Evolutionary conservation across 2,329 filamentous ascomycete species (phyloP), one percentile per base, ranked within the genome.

Genomic region (Trichoderma arundinaceum): DNA sequence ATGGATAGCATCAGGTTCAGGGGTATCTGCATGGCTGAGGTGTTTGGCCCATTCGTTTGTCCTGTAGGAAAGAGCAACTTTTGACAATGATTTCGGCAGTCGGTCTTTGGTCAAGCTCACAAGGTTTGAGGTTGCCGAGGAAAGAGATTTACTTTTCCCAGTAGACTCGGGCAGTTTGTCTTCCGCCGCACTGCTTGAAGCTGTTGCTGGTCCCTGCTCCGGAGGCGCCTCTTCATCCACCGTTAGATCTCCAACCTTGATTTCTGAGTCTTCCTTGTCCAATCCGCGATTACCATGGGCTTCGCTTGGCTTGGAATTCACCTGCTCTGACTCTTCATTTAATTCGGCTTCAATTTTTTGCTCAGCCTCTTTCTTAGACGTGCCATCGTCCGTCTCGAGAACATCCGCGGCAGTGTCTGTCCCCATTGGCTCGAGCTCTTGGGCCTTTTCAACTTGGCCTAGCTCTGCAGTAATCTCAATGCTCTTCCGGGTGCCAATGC

Each of bases 41-140:
- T 97, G 92, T 76, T 97, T 97, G 0, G 93, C 92, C 94, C 94
- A 98, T 78, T 98, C 94, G 69, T 96, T 96, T 1, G 93, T 97
- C 65, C 94, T 87, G 74, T 95, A 96, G 0, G 90, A 91, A 75
- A 92, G 81, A 1, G 93, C 90, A 8, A 96, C 86, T 67, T 87
- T 89, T 1, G 93, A 95, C 39, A 93, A 77, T 12, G 87, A 86
- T n/a, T 83, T 80, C 0, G 92, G 91, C 9, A 96, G 83, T 10
- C 83, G 83, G 3, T 88, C 86, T 68, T 83, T 84, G 5, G 84
- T 88, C 66, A 90, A 75, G 53, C 78, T 85, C 15, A 76, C 77
- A 7, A 79, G 76, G 13, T 79, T 77, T 2, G 84, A 83, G 2
- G 77, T 77, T 1, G 71, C 73, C 0, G 81, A 84, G 17, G 73